Evolutionary conservation across 2,329 filamentous ascomycete genomes (phyloP), one percentile per base, ranked within the genome.

Genomic region (Fusarium brevicatenulatum): DNA sequence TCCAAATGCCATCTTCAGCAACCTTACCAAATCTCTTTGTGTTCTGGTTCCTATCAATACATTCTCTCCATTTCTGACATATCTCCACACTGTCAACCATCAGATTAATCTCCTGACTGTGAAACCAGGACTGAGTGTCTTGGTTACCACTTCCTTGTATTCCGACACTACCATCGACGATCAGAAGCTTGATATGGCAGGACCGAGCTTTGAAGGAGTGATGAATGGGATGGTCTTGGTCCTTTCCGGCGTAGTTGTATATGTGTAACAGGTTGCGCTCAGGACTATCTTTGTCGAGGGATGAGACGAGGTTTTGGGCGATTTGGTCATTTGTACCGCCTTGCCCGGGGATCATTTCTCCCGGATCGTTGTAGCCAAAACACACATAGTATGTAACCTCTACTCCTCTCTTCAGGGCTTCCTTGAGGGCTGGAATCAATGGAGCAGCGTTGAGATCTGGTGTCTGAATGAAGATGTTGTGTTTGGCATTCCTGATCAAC

Each of bases 91-190:
- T 91, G 70, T 95, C 93, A 10, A 95, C 82, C 87, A 95, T 89
- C 30, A 95, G 81, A 73, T 95, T 95, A 61, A 93, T 87, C 80
- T 95, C 93, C 79, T 95, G 92, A 61, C 88, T 91, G 77, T 95
- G 93, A 73, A 87, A 95, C 90, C 92, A 95, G 25, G 87, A 90
- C 80, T 95, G 93, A 4, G 93, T 95, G 75, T 95, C 93, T 79
- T 95, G 91, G 77, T 95, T 95, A 0, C 92, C 93, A 71, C 89
- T 93, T 7, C 93, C 93, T 80, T 92, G 88, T 40, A 95, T 90
- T 5, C 88, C 92, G 40, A 95, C 86, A 28, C 83, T 82, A 47
- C 87, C 88, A 78, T 95, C 93, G 3, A 89, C 90, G 46, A 95
- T 91, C 84, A 95, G 88, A 6, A 95, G 84, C 79, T 95, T 95